Evolutionary conservation across 1,284 basidiomycete species (phyloP), one percentile per base, ranked within the genome.

Genomic region (Marasmius tenuissimus): DNA sequence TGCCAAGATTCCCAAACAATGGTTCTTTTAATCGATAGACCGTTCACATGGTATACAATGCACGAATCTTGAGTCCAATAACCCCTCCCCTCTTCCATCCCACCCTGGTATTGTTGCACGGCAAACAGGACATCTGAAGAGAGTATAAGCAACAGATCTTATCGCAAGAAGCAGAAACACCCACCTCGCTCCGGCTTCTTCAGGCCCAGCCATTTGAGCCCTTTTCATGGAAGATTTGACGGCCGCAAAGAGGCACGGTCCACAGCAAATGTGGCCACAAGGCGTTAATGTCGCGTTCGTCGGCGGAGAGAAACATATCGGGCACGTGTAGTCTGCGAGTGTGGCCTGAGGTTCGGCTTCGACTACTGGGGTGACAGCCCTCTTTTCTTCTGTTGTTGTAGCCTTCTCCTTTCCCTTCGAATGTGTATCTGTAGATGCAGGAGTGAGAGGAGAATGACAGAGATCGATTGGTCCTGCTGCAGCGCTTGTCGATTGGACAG

Each of bases 261-360:
- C 91, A 66, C 91, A 93, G 64, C 85, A 85, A 50, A 93, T 81
- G 65, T 93, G 91, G 0, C 91, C 91, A 66, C 91, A 93, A 0
- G 88, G 89, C 0, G 89, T 91, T 58, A 92, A 72, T 0, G 89
- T 90, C 20, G 91, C 88, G 63, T 89, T 86, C 0, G 83, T 85
- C 1, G 91, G 91, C 1, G 88, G 81, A 40, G 79, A 85, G 77
- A 92, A 91, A 70, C 91, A 93, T 63, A 93, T 88, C 5, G 91
- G 91, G 68, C 91, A 92, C 0, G 81, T 81, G 68, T 91, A 92
- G 2, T 81, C 74, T 0, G 87, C 80, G 16, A 92, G 79, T 0
- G 38, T 47, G 16, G 59, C 38, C 27, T 47, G 34, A 33, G 45
- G 22, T 22, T 63, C 54, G 20, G 48, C 51, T 51, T 63, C 61